Percentiles rank a stretch among this genome's conserved stretches.
These are phyloP conservation scores for grape (Vitis vinifera) DNA, from an alignment of 164 flowering plant genomes.

Conservation along the genomic window ASM3070453v1 NC_081818.1:10036501-10037000, in stretches of 20 bases:
- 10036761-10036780: constrained; percentile 42
- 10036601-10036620: constrained; percentile 36
- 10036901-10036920: constrained; percentile 40
- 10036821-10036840: constrained; percentile 37
- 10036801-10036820: constrained; percentile 45
- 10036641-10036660: constrained; percentile 78
- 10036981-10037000: constrained; percentile 66
- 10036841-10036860: constrained; percentile 45
- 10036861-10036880: constrained; percentile 60
- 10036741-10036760: constrained; percentile 29
- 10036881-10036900: constrained; percentile 60
- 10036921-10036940: constrained; percentile 54
- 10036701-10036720: constrained; percentile 35
- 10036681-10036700: constrained; percentile 43
- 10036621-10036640: constrained; percentile 62
- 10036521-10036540: constrained; percentile 93
- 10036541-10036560: constrained; percentile 66
- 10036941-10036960: constrained; percentile 41
- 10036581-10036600: constrained; percentile 81
- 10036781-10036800: constrained; percentile 51
- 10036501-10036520: constrained; percentile 67
- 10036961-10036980: constrained; percentile 51
- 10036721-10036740: constrained; percentile 35
- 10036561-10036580: constrained; percentile 31
- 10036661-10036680: constrained; percentile 56